These are phyloP conservation scores for Hyaloscypha bicolor DNA, from an alignment of 495 filamentous ascomycete species.

Conservation along the genomic window DNA sequence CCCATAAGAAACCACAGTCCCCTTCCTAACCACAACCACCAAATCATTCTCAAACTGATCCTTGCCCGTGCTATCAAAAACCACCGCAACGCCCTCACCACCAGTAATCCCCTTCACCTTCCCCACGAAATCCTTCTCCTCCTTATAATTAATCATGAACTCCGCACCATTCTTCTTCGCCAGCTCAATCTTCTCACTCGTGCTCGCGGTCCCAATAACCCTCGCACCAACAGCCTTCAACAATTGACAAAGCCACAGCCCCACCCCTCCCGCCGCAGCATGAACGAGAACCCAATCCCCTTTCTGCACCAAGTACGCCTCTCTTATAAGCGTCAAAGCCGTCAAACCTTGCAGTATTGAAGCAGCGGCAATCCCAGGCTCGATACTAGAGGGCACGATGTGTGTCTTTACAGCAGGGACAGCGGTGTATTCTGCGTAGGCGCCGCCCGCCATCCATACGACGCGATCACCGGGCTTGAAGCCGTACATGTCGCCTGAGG, in stretches of 20 bases:
- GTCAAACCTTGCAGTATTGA: conserved; percentile 83
- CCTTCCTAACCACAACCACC: conserved; percentile 78
- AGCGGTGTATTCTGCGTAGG: conserved; percentile 81
- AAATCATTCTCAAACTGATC: conserved; percentile 84
- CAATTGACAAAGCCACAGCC: conserved; percentile 76
- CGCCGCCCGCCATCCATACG: conserved; percentile 58
- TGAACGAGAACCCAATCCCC: conserved; percentile 88
- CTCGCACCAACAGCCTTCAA: conserved; percentile 71
- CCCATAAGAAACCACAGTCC: conserved; percentile 82
- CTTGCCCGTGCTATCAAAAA: conserved; percentile 91
- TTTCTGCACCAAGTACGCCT: conserved; percentile 69
- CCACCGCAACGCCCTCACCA: conserved; percentile 71
- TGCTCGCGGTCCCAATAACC: conserved; percentile 83
- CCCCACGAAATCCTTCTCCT: conserved; percentile 65
- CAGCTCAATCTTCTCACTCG: conserved; percentile 68
- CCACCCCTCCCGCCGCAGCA: conserved; percentile 89
- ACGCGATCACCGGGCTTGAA: conserved; percentile 69
- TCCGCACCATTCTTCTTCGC: conserved; percentile 71
- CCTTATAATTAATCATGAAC: conserved; percentile 68
- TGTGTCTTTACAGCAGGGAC: conserved; percentile 57
- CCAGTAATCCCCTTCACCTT: conserved; percentile 70
- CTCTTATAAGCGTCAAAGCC: conserved; percentile 78
- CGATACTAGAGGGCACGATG: conserved; percentile 65
- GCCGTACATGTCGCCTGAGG: conserved; percentile 41
- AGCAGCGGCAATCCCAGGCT: conserved; percentile 65